phyloP scores from a whole-genome alignment of 1,284 basidiomycete genomes.

The Melampsora medusae region DNA sequence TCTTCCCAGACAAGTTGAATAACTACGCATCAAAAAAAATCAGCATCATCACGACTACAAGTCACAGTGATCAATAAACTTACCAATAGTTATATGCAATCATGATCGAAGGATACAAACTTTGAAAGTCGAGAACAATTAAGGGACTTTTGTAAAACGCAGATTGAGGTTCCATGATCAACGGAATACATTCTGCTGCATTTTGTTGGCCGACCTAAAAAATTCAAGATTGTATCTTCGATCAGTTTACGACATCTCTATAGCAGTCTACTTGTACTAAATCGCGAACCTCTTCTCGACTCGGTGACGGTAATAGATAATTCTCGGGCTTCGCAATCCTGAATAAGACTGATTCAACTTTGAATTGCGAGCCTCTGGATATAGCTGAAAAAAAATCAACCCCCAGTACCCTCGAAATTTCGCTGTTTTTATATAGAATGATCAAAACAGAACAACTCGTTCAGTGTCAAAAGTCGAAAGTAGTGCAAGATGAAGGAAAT shows the following conservation, averaged over 20 bases:
- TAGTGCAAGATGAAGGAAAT: not conserved
- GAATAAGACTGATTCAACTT: conserved; percentile 98
- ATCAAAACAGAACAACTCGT: not conserved
- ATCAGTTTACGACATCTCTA: not conserved
- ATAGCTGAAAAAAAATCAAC: conserved; percentile 96
- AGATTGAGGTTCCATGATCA: conserved; percentile 90
- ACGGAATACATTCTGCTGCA: conserved; percentile 87
- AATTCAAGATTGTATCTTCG: conserved; percentile 30
- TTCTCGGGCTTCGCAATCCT: conserved; percentile 95
- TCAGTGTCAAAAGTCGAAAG: not conserved
- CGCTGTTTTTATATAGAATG: conserved; percentile 59
- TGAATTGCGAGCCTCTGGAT: conserved; percentile 91
- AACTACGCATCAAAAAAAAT: conserved; percentile 19
- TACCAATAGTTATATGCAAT: conserved; percentile 98
- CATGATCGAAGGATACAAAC: conserved; percentile 93
- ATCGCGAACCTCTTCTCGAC: conserved; percentile 69
- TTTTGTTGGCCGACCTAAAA: conserved; percentile 88
- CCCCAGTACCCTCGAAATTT: conserved; percentile 93
- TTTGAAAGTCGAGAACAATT: conserved; percentile 90
- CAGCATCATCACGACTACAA: conserved; percentile 7
- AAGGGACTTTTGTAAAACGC: conserved; percentile 90
- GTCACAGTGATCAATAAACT: conserved; percentile 54
- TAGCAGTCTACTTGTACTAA: too few relatives aligned
- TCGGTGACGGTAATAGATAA: conserved; percentile 82
- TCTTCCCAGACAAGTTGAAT: conserved; percentile 84